These are phyloP conservation scores for Copromyces sp. DNA, from an alignment of 495 filamentous ascomycete genomes.

Conservation along the genomic window DNA sequence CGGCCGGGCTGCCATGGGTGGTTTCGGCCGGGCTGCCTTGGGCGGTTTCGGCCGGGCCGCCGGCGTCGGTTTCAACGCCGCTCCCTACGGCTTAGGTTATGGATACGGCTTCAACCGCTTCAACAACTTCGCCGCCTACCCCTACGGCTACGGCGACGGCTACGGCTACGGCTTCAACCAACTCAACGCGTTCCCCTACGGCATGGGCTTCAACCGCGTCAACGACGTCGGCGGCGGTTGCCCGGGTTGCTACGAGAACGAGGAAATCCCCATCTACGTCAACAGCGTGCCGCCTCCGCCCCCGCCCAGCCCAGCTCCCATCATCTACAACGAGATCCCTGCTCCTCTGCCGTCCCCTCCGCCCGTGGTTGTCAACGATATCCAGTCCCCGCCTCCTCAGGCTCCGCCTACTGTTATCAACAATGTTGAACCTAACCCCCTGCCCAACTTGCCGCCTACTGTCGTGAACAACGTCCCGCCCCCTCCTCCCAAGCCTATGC, in stretches of 20 bases:
- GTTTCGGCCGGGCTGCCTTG: too few relatives aligned
- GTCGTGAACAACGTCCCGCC: not conserved
- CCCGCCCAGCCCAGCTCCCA: not conserved
- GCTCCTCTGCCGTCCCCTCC: not conserved
- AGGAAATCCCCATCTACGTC: not conserved
- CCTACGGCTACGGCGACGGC: not conserved
- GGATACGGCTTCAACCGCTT: not conserved
- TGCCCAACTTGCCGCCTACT: not conserved
- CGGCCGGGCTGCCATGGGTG: not conserved
- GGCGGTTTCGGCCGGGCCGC: not conserved
- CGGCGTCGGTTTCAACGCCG: not conserved
- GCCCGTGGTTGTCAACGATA: not conserved
- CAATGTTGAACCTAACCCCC: not conserved
- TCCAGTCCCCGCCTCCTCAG: not conserved
- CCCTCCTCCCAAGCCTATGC: not conserved
- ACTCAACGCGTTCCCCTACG: not conserved
- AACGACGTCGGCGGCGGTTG: not conserved
- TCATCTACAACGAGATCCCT: not conserved
- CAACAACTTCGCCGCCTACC: not conserved
- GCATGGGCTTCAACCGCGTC: not conserved
- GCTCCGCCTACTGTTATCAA: not conserved
- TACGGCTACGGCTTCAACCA: not conserved
- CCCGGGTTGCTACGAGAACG: not conserved
- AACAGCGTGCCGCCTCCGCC: not conserved
- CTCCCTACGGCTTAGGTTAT: not conserved